phyloP scores from a whole-genome alignment of 108 stramenopile genomes.

The Cyclotella kingstonii region DNA sequence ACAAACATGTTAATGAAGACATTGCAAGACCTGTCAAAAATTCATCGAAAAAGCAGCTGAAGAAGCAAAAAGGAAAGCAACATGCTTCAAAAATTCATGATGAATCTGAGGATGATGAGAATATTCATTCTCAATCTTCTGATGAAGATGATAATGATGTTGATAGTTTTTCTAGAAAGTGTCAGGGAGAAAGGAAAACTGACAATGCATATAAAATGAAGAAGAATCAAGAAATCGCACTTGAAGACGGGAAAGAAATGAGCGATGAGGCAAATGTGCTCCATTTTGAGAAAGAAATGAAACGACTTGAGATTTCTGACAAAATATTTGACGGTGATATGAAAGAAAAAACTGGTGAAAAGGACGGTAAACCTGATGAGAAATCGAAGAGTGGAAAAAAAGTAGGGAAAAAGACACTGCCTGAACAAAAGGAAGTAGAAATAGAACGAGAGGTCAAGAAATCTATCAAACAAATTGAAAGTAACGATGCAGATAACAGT shows the following conservation, averaged over 20 bases:
- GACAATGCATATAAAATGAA: slow-evolving; percentile 18
- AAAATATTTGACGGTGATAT: slow-evolving; percentile 17
- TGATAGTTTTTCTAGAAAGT: too few relatives aligned
- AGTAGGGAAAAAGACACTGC: slow-evolving; percentile 6
- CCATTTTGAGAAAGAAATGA: too few relatives aligned
- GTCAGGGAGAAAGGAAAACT: slow-evolving; percentile 6
- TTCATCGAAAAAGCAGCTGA: slow-evolving; percentile 1
- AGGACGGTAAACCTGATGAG: slow-evolving; percentile 5
- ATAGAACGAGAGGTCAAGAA: slow-evolving; percentile 21
- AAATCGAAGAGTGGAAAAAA: slow-evolving; percentile 13
- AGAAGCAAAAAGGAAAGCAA: slow-evolving; percentile 15
- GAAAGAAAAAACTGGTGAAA: background rate
- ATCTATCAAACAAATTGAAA: slow-evolving; percentile 23
- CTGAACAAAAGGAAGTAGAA: slow-evolving; percentile 20
- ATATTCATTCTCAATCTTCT: too few relatives aligned
- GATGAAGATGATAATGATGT: too few relatives aligned
- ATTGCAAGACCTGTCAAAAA: slow-evolving; percentile 1
- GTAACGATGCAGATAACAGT: slow-evolving; percentile 30
- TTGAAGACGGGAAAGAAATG: slow-evolving; percentile 24
- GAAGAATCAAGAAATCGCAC: too few relatives aligned
- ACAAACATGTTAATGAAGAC: slow-evolving; percentile 15
- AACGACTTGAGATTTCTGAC: slow-evolving; percentile 18
- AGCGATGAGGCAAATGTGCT: slow-evolving; percentile 22
- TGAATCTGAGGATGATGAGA: too few relatives aligned
- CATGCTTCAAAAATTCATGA: slow-evolving; percentile 11